These are phyloP conservation scores for Magnolia kwangsiensis DNA, from an alignment of 164 flowering plant species.

Conservation along the genomic window DNA sequence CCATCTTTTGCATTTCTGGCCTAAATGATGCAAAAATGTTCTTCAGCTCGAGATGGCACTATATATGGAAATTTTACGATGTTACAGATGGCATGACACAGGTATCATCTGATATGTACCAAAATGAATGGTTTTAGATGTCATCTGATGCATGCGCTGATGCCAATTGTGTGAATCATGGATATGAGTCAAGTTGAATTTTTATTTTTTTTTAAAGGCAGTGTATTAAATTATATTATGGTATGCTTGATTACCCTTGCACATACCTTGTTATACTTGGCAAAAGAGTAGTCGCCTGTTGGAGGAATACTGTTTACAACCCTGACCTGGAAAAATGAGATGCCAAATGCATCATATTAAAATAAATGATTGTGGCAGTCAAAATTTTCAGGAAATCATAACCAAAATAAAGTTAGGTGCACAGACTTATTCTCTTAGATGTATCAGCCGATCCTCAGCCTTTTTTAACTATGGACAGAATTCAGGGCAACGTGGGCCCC, in stretches of 20 bases:
- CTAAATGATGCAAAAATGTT: too few relatives aligned
- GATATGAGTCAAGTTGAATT: not conserved
- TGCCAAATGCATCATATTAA: not conserved
- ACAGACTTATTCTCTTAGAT: too few relatives aligned
- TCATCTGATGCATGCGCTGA: not conserved
- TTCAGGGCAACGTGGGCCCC: too few relatives aligned
- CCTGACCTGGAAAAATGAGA: constrained; percentile 60
- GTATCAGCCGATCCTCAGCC: too few relatives aligned
- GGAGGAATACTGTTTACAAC: constrained; percentile 95
- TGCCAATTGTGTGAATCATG: too few relatives aligned
- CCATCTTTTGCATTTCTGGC: not conserved
- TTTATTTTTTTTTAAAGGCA: not conserved
- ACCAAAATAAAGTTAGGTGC: too few relatives aligned
- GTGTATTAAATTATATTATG: not conserved
- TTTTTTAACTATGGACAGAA: too few relatives aligned
- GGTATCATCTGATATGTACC: not conserved
- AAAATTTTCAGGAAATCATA: not conserved
- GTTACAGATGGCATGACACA: not conserved
- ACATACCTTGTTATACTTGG: constrained; percentile 89
- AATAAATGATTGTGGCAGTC: not conserved
- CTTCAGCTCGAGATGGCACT: not conserved
- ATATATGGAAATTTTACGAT: not conserved
- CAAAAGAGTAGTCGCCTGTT: constrained; percentile 93
- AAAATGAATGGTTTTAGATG: not conserved
- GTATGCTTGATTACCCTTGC: not conserved